Base-by-base conservation (phyloP, 2,329 filamentous ascomycete genomes). In the Aurifilum marmelostoma region DNA sequence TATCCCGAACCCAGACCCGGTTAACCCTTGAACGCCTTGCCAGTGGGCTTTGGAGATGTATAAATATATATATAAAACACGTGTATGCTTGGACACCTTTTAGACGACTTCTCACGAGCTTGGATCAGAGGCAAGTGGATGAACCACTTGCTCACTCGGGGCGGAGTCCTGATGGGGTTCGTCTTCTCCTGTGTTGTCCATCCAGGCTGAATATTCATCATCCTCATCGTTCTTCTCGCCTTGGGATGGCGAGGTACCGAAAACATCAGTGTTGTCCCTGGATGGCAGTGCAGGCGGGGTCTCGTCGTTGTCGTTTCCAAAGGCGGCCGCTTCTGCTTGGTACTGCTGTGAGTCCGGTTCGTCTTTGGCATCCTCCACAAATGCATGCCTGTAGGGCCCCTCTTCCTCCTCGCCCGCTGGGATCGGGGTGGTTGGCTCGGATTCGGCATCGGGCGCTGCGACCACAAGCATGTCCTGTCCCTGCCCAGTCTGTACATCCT, bases 401-500 rank as follows among this genome's bases (percentile, higher is more conserved):
- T 61, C 32, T 68, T 69, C 47, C 56, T 74, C 67, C 18, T 80
- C 77, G 27, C 83, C 83, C 8, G 75, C 83, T 9, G 75, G 77
- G 7, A 80, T 73, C 1, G 87, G 87, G 6, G 85, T 87, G 2
- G 80, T 80, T 1, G 87, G 87, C 70, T 87, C 84, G 4, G 88
- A 91, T 71, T 91, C 89, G 14, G 81, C 80, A 27, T 65, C 27
- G 0, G 89, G 90, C 1, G 89, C 89, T 69, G 87, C 86, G 16
- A 92, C 88, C 21, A 92, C 86, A 5, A 92, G 81, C 54, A 92
- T 77, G 11, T 81, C 83, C 69, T 89, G 86, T 8, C 75, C 76
- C 9, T 78, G 75, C 34, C 75, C 76, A n/a, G 29, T 21, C 12
- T 80, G 79, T n/a, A 39, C 41, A 7, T 75, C 73, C 14, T 79